Evolutionary conservation across 2,329 filamentous ascomycete genomes (phyloP), one percentile per base, ranked within the genome.

Genomic region (Ophiostoma triangulosporum): DNA sequence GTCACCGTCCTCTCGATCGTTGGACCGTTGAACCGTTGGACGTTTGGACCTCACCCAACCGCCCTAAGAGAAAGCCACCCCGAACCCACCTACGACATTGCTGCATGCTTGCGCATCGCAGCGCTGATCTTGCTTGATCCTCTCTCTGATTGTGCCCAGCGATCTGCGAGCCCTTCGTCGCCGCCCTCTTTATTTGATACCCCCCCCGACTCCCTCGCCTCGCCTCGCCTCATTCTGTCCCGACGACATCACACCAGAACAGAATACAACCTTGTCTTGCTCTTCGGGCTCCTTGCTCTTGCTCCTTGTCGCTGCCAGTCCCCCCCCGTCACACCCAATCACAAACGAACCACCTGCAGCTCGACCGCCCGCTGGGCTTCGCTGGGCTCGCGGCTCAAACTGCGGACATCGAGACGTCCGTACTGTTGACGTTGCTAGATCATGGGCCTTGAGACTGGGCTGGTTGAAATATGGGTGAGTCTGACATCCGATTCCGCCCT

Each of bases 391-490:
- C 27, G 45, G 45, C 46, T 35, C 50, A 45, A 32, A 48, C 38
- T 29, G 35, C 50, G 36, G 36, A 38, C 33, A 38, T 46, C 29
- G 46, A 26, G 33, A 31, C 54, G 31, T 40, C 46, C 26, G 46
- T 52, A 38, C 12, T 33, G 27, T 33, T 32, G 46, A 17, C 20
- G 29, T 32, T 50, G 48, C 43, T 43, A 31, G 55, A 58, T 38
- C 40, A 58, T 58, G 55, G 53, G 51, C 54, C 24, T 54, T 51
- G 46, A 32, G 49, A 26, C 33, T 48, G 40, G 33, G 50, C 29
- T 52, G 35, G 50, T 58, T 51, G 54, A 58, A 58, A 46, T 48
- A 58, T 58, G 56, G 57, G 57, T 59, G 45, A 59, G 56, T 56
- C 14, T 27, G n/a, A 14, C 22, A 29, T 31, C 24, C 46, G 15